Conservation (phyloP, 2,329 filamentous ascomycete species). For the Dactylellina leptospora region DNA sequence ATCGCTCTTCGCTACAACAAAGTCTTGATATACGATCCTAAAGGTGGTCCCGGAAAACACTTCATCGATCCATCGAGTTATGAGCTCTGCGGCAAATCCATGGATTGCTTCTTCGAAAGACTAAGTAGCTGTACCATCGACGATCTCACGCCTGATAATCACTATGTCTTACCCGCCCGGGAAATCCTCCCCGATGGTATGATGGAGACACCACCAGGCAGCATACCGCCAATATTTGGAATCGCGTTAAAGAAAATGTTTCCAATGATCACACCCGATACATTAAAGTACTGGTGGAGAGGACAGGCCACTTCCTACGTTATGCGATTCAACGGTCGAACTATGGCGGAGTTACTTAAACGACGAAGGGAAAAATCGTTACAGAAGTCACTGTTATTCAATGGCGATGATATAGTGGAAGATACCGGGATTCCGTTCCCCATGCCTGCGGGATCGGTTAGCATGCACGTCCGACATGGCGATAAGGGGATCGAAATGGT, state of each 20-base stretch:
- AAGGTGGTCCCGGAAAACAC: slow-evolving; percentile 51
- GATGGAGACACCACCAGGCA: slow-evolving; percentile 44
- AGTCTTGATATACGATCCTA: slow-evolving; percentile 53
- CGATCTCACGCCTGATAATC: slow-evolving; percentile 35
- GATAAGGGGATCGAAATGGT: slow-evolving; percentile 56
- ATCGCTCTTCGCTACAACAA: slow-evolving; percentile 53
- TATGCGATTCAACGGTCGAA: slow-evolving; percentile 55
- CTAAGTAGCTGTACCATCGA: slow-evolving; percentile 53
- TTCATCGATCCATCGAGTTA: slow-evolving; percentile 47
- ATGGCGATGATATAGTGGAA: slow-evolving; percentile 35
- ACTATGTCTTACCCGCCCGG: slow-evolving; percentile 34
- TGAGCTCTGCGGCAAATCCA: slow-evolving; percentile 49
- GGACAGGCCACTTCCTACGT: slow-evolving; percentile 54
- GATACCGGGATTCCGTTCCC: slow-evolving; percentile 52
- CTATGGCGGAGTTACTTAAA: slow-evolving; percentile 42
- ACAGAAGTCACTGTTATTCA: slow-evolving; percentile 34
- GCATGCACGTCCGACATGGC: slow-evolving; percentile 56
- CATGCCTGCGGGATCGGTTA: slow-evolving; percentile 54
- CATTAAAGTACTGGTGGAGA: slow-evolving; percentile 56
- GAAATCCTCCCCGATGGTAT: slow-evolving; percentile 18
- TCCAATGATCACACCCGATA: slow-evolving; percentile 54
- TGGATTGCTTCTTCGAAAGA: slow-evolving; percentile 56
- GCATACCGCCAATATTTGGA: slow-evolving; percentile 50
- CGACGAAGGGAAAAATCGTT: slow-evolving; percentile 27
- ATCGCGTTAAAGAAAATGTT: slow-evolving; percentile 40